phyloP scores from a whole-genome alignment of 2,329 filamentous ascomycete species.

The Aureobasidium namibiae region DNA sequence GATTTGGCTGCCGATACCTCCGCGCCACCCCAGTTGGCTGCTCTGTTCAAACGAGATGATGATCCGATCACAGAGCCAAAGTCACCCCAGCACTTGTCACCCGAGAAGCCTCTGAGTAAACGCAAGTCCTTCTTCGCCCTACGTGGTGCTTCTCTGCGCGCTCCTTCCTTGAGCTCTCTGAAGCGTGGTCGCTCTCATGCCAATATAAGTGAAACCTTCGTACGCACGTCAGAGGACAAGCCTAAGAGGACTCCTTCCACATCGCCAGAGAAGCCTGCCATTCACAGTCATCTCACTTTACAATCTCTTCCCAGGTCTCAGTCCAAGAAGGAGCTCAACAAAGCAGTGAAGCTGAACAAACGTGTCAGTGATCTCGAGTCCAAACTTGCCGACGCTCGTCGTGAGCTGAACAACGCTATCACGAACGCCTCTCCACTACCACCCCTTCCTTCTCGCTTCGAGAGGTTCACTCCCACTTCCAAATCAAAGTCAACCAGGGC shows the following conservation, averaged over 20 bases:
- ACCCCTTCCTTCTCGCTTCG: constrained; percentile 27
- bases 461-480: constrained; percentile 27
- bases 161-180: constrained; percentile 26
- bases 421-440: constrained; percentile 34
- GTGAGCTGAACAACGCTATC: constrained; percentile 44
- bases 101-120: constrained; percentile 3
- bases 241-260: constrained; percentile 12
- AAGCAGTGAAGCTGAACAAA: constrained; percentile 50
- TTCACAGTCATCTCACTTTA: background rate
- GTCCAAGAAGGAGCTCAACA: constrained; percentile 49
- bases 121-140: constrained; percentile 16
- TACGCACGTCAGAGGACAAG: constrained; percentile 19
- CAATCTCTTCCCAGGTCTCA: constrained; percentile 36
- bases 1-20: background rate
- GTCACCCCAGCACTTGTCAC: background rate
- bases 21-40: background rate
- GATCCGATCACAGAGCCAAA: background rate
- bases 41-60: constrained; percentile 3
- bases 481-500: constrained; percentile 22
- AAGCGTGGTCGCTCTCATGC: constrained; percentile 27
- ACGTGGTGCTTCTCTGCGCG: constrained; percentile 15
- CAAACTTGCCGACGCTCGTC: constrained; percentile 48
- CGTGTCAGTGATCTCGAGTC: constrained; percentile 53
- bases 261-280: constrained; percentile 23
- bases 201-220: constrained; percentile 18